phyloP scores from a whole-genome alignment of 139 green algal genomes.

The Zygnema cylindricum region DNA sequence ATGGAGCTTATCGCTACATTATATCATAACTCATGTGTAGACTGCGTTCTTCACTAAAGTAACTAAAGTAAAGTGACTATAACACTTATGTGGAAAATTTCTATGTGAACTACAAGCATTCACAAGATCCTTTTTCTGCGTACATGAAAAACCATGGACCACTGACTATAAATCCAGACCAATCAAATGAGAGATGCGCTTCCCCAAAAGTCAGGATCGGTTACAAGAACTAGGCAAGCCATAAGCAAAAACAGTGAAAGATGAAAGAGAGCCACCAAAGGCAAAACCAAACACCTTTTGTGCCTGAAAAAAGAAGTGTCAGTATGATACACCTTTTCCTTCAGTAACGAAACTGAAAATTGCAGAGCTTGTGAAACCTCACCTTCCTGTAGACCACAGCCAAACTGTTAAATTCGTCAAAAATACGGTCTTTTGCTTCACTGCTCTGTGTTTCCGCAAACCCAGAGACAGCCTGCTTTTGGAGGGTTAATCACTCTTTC shows the following conservation, averaged over 20 bases:
- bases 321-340: background rate
- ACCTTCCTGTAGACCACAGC: slow-evolving; percentile 78
- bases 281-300: background rate
- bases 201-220: too few relatives aligned
- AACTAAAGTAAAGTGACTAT: too few relatives aligned
- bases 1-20: too few relatives aligned
- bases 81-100: too few relatives aligned
- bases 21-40: too few relatives aligned
- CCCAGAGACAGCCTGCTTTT: slow-evolving; percentile 49
- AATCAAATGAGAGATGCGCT: too few relatives aligned
- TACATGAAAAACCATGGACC: too few relatives aligned
- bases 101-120: too few relatives aligned
- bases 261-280: background rate
- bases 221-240: background rate
- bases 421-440: slow-evolving; percentile 78
- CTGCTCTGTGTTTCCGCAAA: slow-evolving; percentile 72
- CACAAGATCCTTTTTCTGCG: too few relatives aligned
- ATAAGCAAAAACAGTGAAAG: background rate
- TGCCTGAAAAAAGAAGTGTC: background rate
- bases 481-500: slow-evolving; percentile 45
- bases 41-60: too few relatives aligned
- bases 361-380: background rate
- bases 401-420: slow-evolving; percentile 93
- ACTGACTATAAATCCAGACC: too few relatives aligned
- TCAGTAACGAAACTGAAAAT: background rate